phyloP scores from a whole-genome alignment of 2,329 filamentous ascomycete species.

The Monilinia polystroma region DNA sequence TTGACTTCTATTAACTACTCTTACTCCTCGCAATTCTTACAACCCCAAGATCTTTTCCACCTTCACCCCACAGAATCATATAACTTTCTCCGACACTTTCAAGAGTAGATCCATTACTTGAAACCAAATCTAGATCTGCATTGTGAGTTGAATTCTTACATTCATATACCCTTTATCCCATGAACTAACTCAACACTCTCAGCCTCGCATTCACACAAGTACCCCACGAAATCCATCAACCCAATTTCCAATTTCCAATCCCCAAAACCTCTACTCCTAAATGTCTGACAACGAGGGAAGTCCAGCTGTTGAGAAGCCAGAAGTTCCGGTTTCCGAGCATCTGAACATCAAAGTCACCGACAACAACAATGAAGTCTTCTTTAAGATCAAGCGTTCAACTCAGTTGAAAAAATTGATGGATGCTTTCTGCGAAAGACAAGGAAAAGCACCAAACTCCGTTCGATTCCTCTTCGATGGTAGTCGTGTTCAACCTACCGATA shows the following conservation, averaged over 20 bases:
- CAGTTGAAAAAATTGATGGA: constrained; percentile 98
- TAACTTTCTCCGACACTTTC: background rate
- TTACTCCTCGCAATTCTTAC: background rate
- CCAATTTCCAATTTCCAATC: background rate
- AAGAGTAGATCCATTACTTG: background rate
- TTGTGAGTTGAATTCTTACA: constrained; percentile 8
- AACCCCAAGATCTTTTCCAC: background rate
- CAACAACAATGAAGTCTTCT: constrained; percentile 99
- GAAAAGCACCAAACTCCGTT: constrained; percentile 79
- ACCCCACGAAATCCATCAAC: constrained; percentile 14
- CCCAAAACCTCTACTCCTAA: constrained; percentile 26
- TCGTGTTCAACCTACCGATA: constrained; percentile 84
- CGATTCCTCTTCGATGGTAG: constrained; percentile 96
- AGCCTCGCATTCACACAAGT: constrained; percentile 5
- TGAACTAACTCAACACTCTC: constrained; percentile 6
- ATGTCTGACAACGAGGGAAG: constrained; percentile 50
- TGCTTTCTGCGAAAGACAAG: constrained; percentile 94
- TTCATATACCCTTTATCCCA: background rate
- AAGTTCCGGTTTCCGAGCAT: constrained; percentile 61
- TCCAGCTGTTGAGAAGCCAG: constrained; percentile 42
- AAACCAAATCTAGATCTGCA: background rate
- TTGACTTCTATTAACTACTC: background rate
- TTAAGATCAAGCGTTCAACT: constrained; percentile 98
- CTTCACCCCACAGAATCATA: background rate
- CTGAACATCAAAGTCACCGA: constrained; percentile 99